phyloP scores from a whole-genome alignment of 1,284 basidiomycete genomes.

The Xerocomus nothofagi region DNA sequence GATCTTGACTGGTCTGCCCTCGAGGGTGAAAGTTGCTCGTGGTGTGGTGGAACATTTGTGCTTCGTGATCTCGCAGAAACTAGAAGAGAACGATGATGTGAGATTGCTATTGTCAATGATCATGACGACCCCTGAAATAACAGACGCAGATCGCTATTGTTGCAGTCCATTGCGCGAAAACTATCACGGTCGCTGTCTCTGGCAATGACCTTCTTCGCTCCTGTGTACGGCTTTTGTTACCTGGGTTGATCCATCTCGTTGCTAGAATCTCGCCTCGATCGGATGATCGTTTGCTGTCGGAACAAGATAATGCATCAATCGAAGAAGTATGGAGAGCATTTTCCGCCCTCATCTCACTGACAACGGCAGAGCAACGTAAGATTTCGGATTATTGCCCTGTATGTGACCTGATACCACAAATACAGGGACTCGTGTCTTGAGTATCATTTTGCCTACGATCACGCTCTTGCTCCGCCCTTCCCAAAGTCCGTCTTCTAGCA shows the following conservation, averaged over 20 bases:
- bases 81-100: slow-evolving; percentile 70
- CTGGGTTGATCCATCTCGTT: slow-evolving; percentile 78
- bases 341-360: slow-evolving; percentile 58
- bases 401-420: slow-evolving; percentile 7
- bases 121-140: slow-evolving; percentile 16
- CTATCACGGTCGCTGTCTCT: slow-evolving; percentile 63
- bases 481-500: slow-evolving; percentile 43
- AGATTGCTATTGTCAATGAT: slow-evolving; percentile 16
- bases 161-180: slow-evolving; percentile 86
- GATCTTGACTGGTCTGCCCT: slow-evolving; percentile 79
- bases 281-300: slow-evolving; percentile 54
- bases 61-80: slow-evolving; percentile 79
- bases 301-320: slow-evolving; percentile 59
- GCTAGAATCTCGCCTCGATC: slow-evolving; percentile 63
- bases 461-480: slow-evolving; percentile 69
- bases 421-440: slow-evolving; percentile 68
- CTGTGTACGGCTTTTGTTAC: slow-evolving; percentile 73
- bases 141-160: slow-evolving; percentile 68
- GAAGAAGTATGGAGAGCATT: slow-evolving; percentile 85
- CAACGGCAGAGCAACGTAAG: slow-evolving; percentile 67
- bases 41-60: slow-evolving; percentile 84
- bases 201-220: slow-evolving; percentile 70
- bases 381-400: slow-evolving; percentile 13
- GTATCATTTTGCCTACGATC: slow-evolving; percentile 79
- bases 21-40: slow-evolving; percentile 66